Conservation (phyloP, 176 grass and related monocot genomes). For the Carex parvula region DNA sequence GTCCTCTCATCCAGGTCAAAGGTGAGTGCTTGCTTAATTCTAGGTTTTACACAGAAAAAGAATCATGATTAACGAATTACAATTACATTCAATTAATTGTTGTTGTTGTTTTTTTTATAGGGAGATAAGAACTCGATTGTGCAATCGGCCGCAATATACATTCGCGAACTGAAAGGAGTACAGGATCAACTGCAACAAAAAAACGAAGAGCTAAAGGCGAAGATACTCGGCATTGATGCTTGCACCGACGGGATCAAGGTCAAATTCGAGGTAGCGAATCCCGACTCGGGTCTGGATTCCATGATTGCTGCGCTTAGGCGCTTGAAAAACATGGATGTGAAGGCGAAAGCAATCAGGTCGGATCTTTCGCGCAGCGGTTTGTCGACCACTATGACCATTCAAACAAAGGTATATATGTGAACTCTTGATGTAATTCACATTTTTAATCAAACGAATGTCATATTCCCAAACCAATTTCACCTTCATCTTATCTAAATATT, state of each 20-base stretch:
- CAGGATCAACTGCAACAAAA: constrained; percentile 37
- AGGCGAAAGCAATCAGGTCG: constrained; percentile 44
- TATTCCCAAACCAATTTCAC: no score
- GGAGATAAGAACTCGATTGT: constrained; percentile 86
- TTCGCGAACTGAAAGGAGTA: constrained; percentile 54
- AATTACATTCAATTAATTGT: no score
- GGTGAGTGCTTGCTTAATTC: constrained; percentile 15
- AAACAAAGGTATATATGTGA: constrained; percentile 65
- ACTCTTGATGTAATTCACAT: background rate
- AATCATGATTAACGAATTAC: background rate
- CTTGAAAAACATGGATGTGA: constrained; percentile 66
- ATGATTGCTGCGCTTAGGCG: constrained; percentile 64
- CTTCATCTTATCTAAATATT: no score
- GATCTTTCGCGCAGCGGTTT: constrained; percentile 34
- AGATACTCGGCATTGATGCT: constrained; percentile 45
- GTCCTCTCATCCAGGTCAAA: constrained; percentile 57
- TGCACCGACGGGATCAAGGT: constrained; percentile 41
- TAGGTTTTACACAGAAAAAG: background rate
- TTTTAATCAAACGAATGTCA: no score
- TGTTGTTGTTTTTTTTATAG: constrained; percentile 14
- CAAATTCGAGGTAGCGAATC: constrained; percentile 57
- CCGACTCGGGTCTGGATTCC: constrained; percentile 52
- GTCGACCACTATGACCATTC: constrained; percentile 50
- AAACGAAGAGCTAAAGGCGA: constrained; percentile 61
- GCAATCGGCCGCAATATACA: constrained; percentile 52